Percentiles rank a stretch among this genome's conserved stretches.
Evolutionary conservation across 495 filamentous ascomycete genomes (phyloP).

Genomic region (Clavariopsis aquatica): DNA sequence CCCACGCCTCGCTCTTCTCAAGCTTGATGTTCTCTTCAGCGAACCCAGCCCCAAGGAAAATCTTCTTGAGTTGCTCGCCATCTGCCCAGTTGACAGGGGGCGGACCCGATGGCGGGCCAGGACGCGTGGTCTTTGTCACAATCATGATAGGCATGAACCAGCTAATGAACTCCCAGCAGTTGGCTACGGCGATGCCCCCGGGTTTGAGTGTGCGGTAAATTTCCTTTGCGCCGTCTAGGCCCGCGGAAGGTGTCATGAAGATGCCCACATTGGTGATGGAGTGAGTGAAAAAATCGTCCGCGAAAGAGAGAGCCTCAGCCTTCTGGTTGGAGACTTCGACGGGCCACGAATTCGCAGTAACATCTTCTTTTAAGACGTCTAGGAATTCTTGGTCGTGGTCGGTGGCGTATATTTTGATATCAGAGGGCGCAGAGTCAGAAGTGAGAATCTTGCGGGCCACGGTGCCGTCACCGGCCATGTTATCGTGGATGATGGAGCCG

Average conservation of each 20-base stretch:
- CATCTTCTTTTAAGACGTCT: slow-evolving; percentile 20
- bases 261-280: slow-evolving; percentile 43
- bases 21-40: slow-evolving; percentile 17
- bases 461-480: slow-evolving; percentile 39
- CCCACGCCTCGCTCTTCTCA: slow-evolving; percentile 27
- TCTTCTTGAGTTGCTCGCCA: slow-evolving; percentile 22
- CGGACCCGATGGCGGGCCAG: slow-evolving; percentile 23
- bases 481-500: slow-evolving; percentile 39
- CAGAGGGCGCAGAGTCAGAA: slow-evolving; percentile 9
- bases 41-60: slow-evolving; percentile 26
- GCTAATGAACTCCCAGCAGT: slow-evolving; percentile 34
- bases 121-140: slow-evolving; percentile 29
- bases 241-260: slow-evolving; percentile 35
- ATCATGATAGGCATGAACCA: slow-evolving; percentile 28
- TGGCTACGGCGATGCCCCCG: slow-evolving; percentile 36
- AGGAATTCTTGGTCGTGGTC: slow-evolving; percentile 37
- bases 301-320: slow-evolving; percentile 20
- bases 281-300: slow-evolving; percentile 45
- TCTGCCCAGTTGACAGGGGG: slow-evolving; percentile 22
- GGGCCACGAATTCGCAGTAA: slow-evolving; percentile 31
- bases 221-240: slow-evolving; percentile 36
- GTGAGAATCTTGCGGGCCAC: slow-evolving; percentile 35
- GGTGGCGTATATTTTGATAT: slow-evolving; percentile 37
- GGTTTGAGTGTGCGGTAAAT: slow-evolving; percentile 41
- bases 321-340: slow-evolving; percentile 9